A percentile compares a stretch with the other conserved stretches of the same genome.
Evolutionary conservation across 306 rosid species (phyloP).

Genomic region (Castanospermum australe): DNA sequence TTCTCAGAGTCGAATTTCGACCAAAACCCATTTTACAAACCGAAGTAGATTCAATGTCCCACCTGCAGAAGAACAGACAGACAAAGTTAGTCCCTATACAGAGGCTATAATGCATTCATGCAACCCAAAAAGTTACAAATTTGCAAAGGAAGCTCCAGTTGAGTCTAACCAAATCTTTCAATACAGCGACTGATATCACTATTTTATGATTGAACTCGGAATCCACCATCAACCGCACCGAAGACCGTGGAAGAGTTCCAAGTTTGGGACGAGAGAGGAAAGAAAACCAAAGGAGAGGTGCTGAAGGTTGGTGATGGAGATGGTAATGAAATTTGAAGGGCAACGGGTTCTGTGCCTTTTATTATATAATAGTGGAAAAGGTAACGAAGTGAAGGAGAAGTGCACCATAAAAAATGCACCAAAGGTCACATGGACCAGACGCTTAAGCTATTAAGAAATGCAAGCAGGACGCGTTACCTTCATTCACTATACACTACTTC

Average conservation of each 20-base stretch:
- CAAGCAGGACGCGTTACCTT: conserved; percentile 43
- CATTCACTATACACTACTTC: conserved; percentile 40
- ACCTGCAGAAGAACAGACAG: conserved; percentile 38
- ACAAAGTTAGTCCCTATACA: conserved; percentile 5
- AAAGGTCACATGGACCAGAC: conserved; percentile 79
- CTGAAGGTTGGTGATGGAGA: conserved; percentile 1
- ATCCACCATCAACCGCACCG: neutral
- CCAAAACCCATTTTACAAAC: conserved; percentile 46
- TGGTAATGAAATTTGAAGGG: conserved; percentile 29
- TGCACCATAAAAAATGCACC: conserved; percentile 57
- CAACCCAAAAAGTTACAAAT: neutral
- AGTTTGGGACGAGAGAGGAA: neutral
- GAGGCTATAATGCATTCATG: neutral
- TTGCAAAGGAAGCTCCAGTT: neutral
- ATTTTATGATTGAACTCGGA: conserved; percentile 7
- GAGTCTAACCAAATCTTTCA: conserved; percentile 41
- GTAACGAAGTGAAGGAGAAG: conserved; percentile 31
- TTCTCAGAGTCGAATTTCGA: conserved; percentile 41
- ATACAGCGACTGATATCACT: neutral
- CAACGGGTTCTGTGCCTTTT: neutral
- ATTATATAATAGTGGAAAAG: conserved; percentile 26
- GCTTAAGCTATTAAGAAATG: conserved; percentile 14
- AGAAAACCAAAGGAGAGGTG: conserved; percentile 15
- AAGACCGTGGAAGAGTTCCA: neutral
- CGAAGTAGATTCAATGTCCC: conserved; percentile 19